Evolutionary conservation across 2,329 filamentous ascomycete genomes (phyloP), one percentile per base, ranked within the genome.

Genomic region (Paraphaeosphaeria minitans): DNA sequence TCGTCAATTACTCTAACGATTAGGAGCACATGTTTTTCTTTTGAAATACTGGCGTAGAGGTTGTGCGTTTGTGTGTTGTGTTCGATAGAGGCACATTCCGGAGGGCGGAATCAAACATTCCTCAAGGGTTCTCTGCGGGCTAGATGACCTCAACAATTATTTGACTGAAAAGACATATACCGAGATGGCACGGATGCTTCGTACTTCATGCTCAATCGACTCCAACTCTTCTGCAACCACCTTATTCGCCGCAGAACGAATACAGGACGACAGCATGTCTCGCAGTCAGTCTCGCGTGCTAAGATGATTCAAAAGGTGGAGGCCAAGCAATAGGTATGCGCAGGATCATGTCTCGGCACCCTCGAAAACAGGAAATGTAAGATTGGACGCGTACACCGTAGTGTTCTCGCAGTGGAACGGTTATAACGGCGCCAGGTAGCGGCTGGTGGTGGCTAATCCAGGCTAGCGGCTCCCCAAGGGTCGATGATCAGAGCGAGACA

Each of bases 351-450:
- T 46, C 22, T 46, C 27, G 13, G n/a, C 45, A 47, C n/a, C 27
- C 45, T 42, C 16, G 35, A 35, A 53, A 53, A 29, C 50, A 29
- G 50, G 37, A 24, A 53, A 42, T 53, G 24, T 8, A 42, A 43
- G 35, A 53, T 53, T 53, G 50, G 49, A 43, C 35, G 49, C 49
- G 49, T 42, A n/a, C 29, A 49, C 19, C 29, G n/a, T n/a, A n/a
- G n/a, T n/a, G n/a, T n/a, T n/a, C 37, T 37, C 29, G 37, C 22
- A 33, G 33, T 22, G 22, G 22, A 19, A 53, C 24, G 50, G 37
- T 43, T 43, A 53, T 16, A 31, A 43, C 50, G 50, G 49, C 24
- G 22, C 50, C 37, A 37, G 8, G n/a, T 31, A 53, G 2, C 19
- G 50, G 13, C 24, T 53, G 33, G 50, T 37, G 37, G 50, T 42